These are phyloP conservation scores for Coccinonectria pachysandricola DNA, from an alignment of 2,329 filamentous ascomycete species.

Conservation along the genomic window DNA sequence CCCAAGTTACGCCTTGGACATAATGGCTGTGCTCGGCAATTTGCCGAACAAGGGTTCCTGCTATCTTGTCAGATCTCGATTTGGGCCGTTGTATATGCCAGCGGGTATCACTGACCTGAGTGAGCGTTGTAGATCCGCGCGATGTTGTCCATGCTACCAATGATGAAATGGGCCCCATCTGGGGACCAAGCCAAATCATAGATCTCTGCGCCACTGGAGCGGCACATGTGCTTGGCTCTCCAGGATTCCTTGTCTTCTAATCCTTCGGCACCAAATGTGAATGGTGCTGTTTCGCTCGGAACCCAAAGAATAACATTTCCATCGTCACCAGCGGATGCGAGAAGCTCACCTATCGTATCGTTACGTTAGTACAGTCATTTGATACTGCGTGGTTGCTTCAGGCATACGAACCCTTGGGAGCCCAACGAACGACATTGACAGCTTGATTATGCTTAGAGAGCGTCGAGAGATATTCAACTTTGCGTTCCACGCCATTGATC, in stretches of 20 bases:
- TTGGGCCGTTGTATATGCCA: neutral
- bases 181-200: constrained; percentile 98
- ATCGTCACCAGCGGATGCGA: constrained; percentile 93
- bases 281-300: constrained; percentile 64
- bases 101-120: constrained; percentile 51
- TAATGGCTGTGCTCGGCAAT: constrained; percentile 98
- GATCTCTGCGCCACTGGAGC: constrained; percentile 88
- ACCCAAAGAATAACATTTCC: constrained; percentile 97
- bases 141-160: constrained; percentile 98
- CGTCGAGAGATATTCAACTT: constrained; percentile 84
- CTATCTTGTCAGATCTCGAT: constrained; percentile 3
- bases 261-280: constrained; percentile 69
- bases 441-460: constrained; percentile 91
- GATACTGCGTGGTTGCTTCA: too few species aligned
- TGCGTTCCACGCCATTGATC: constrained; percentile 71
- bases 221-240: constrained; percentile 96
- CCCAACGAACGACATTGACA: constrained; percentile 95
- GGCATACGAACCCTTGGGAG: constrained; percentile 77
- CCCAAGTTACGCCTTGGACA: constrained; percentile 96
- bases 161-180: constrained; percentile 93
- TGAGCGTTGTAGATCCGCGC: constrained; percentile 93
- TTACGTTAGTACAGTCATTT: constrained; percentile 10
- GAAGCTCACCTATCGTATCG: constrained; percentile 60
- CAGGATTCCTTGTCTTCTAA: constrained; percentile 93
- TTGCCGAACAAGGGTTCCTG: constrained; percentile 64